Evolutionary conservation across 139 green algal species (phyloP), one percentile per base, ranked within the genome.

Genomic region (Chlorella vulgaris): DNA sequence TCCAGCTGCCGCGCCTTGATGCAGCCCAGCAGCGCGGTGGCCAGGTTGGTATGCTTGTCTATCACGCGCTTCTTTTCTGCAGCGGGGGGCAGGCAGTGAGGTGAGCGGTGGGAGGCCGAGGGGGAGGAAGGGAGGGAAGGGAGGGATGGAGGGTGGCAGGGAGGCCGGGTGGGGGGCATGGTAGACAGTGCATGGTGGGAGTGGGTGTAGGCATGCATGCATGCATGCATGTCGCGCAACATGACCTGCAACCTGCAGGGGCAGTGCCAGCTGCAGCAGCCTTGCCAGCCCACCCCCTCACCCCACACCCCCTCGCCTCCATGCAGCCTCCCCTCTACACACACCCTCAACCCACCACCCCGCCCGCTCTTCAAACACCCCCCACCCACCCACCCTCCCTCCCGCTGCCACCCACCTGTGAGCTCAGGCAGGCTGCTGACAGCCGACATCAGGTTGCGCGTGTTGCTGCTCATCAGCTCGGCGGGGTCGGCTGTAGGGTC

Each of bases 31-130:
- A 99, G 87, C 6, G 87, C 74, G 19, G 93, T 97, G 28, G 93
- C 93, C 66, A 99, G 90, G 91, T 97, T 98, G 80, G 96, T 99
- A 93, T 99, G 97, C 91, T 99, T 99, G 90, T 99, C 97, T 43
- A 99, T 95, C 39, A 93, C 85, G 67, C 93, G 88, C 81, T 98
- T 98, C 47, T 88, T 83, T 76, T 96, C 94, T 79, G 51, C 18
- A 26, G 1, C 36, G 26, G 40, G 26, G 69, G 69, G 26, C 28
- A 76, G 43, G 47, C 5, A n/a, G 35, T 7, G 50, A 22, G 26
- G 18, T n/a, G n/a, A n/a, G n/a, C n/a, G n/a, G n/a, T n/a, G n/a
- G n/a, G n/a, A n/a, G n/a, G n/a, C n/a, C n/a, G n/a, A n/a, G n/a
- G n/a, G n/a, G n/a, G n/a, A n/a, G n/a, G n/a, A n/a, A n/a, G n/a